phyloP scores from a whole-genome alignment of 2,329 filamentous ascomycete genomes.

The Onygenales sp. region DNA sequence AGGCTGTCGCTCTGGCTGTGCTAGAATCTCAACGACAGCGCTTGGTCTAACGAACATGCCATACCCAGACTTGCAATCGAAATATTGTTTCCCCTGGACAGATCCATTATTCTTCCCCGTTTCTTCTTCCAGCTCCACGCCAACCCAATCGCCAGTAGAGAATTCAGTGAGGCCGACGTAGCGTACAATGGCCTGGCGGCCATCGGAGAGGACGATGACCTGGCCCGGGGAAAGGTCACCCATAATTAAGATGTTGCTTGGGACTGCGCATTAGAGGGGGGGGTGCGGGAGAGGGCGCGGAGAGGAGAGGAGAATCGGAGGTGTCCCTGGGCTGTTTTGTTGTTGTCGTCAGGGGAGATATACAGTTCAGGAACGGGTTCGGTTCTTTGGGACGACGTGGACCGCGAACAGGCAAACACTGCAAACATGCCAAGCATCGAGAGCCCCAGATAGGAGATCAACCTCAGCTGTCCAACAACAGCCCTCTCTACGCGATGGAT shows the following conservation, averaged over 20 bases:
- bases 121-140: constrained; percentile 73
- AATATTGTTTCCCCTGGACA: constrained; percentile 80
- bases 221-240: constrained; percentile 49
- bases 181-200: constrained; percentile 65
- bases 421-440: not conserved
- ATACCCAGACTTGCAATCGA: constrained; percentile 60
- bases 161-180: constrained; percentile 76
- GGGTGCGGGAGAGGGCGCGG: too few relatives aligned
- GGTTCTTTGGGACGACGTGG: not conserved
- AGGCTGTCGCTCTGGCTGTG: constrained; percentile 21
- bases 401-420: not conserved
- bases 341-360: not conserved
- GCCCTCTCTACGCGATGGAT: too few relatives aligned
- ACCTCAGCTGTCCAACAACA: too few relatives aligned
- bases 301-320: not conserved
- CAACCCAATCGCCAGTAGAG: constrained; percentile 75
- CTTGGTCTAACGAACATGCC: constrained; percentile 80
- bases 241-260: constrained; percentile 16
- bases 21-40: constrained; percentile 49
- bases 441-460: too few relatives aligned
- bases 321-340: not conserved
- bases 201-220: constrained; percentile 68
- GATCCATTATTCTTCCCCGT: constrained; percentile 91
- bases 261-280: not conserved
- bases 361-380: not conserved